Base-by-base conservation (phyloP, 108 stramenopile genomes). In the Licmophora abbreviata region DNA sequence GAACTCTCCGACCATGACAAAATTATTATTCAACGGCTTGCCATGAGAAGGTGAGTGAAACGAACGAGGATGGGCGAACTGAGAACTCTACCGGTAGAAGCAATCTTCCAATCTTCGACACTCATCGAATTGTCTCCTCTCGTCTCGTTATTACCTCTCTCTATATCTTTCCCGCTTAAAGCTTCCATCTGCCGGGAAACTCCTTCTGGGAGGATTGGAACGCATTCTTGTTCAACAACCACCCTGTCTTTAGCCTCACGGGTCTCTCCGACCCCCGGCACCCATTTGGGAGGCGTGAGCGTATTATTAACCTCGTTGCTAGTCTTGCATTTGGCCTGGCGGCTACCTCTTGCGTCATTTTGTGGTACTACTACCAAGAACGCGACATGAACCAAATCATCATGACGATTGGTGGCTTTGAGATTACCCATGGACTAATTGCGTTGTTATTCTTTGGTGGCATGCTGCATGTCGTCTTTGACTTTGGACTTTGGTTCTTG, bases 21-120 rank as follows among this genome's bases (percentile, higher is more conserved):
- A 25, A 50, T 50, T 31, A 14, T 50, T 17, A 50, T 50, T 50
- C 48, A 50, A 50, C 48, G 48, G 1, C 29, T 50, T 27, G 48
- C 48, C 29, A 50, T 32, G 48, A 27, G 24, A 2, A 1, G 4
- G 18, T 50, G 18, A n/a, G n/a, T n/a, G n/a, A n/a, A n/a, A n/a
- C n/a, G n/a, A n/a, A n/a, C n/a, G n/a, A n/a, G n/a, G n/a, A n/a
- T n/a, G n/a, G n/a, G n/a, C n/a, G n/a, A n/a, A n/a, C n/a, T n/a
- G n/a, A n/a, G n/a, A n/a, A n/a, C n/a, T n/a, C n/a, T n/a, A n/a
- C n/a, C n/a, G n/a, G n/a, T n/a, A n/a, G n/a, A n/a, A n/a, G n/a
- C n/a, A n/a, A n/a, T n/a, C n/a, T n/a, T n/a, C n/a, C n/a, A n/a
- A n/a, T n/a, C n/a, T n/a, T n/a, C n/a, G n/a, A n/a, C n/a, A n/a